A percentile compares a stretch with the other conserved stretches of the same genome.
Conservation (phyloP, 495 filamentous ascomycete genomes). For the Geoglossum glabrum region DNA sequence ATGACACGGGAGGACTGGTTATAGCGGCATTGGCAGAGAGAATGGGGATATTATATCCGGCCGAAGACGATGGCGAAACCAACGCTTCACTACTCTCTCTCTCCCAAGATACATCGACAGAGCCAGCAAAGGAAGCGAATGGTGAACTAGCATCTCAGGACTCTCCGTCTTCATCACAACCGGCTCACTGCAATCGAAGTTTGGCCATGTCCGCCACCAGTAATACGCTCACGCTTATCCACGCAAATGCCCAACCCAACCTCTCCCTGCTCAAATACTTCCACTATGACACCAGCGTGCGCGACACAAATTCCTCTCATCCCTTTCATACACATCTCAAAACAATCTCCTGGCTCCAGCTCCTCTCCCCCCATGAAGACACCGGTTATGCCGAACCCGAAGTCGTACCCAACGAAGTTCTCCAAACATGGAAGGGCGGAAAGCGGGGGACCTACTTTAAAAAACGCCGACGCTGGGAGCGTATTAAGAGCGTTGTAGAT, state of each 20-base stretch:
- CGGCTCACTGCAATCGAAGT: constrained; percentile 4
- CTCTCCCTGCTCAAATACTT: constrained; percentile 74
- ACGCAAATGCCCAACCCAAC: constrained; percentile 79
- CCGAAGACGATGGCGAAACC: constrained; percentile 17
- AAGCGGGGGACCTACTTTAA: constrained; percentile 65
- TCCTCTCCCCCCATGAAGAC: constrained; percentile 55
- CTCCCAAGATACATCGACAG: neutral
- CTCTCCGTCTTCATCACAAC: neutral
- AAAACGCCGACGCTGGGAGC: constrained; percentile 66
- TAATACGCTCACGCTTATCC: constrained; percentile 77
- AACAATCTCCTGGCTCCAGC: constrained; percentile 73
- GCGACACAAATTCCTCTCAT: constrained; percentile 41
- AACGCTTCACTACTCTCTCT: neutral
- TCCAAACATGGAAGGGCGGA: constrained; percentile 48
- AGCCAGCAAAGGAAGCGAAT: neutral
- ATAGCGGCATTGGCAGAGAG: constrained; percentile 78
- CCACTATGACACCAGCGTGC: constrained; percentile 43
- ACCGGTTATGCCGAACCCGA: constrained; percentile 44
- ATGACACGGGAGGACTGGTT: constrained; percentile 75
- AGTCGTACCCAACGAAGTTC: constrained; percentile 26
- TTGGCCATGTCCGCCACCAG: constrained; percentile 31
- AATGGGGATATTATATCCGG: constrained; percentile 60
- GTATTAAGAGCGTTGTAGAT: constrained; percentile 44
- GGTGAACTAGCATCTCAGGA: neutral
- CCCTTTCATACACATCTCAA: constrained; percentile 68